phyloP scores from a whole-genome alignment of 768 basidiomycete species.

The Chalciporus sphaerocephalus region DNA sequence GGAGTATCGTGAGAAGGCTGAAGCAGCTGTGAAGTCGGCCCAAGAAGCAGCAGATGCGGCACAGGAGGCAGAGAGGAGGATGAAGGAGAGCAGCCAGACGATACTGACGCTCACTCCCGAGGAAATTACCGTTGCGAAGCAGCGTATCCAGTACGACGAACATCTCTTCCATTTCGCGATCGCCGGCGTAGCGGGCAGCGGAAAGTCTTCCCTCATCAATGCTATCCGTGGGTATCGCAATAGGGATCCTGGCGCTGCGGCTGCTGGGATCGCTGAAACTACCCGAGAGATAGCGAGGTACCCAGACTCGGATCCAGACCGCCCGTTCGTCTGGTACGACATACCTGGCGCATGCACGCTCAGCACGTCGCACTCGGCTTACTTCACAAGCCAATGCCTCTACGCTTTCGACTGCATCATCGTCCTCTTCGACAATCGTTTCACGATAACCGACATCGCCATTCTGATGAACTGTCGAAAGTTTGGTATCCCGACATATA shows the following conservation, averaged over 20 bases:
- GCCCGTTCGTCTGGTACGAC: constrained; percentile 25
- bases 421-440: constrained; percentile 22
- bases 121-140: neutral
- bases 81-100: constrained; percentile 1
- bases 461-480: constrained; percentile 22
- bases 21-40: neutral
- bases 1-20: neutral
- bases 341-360: constrained; percentile 28
- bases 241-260: constrained; percentile 15
- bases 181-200: constrained; percentile 23
- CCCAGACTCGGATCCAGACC: constrained; percentile 16
- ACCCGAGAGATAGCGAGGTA: constrained; percentile 17
- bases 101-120: neutral
- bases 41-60: neutral
- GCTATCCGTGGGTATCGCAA: constrained; percentile 24
- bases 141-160: constrained; percentile 7
- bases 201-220: constrained; percentile 30
- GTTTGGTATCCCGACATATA: constrained; percentile 23
- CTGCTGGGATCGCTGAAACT: constrained; percentile 22
- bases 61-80: constrained; percentile 1
- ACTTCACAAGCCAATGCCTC: constrained; percentile 27
- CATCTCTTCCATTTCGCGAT: constrained; percentile 26
- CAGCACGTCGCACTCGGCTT: constrained; percentile 20
- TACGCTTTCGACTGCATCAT: constrained; percentile 28
- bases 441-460: constrained; percentile 26